A percentile compares a stretch with the other conserved stretches of the same genome.
Conservation (phyloP, 352 stramenopile species). For the Globisporangium heterothallicum region DNA sequence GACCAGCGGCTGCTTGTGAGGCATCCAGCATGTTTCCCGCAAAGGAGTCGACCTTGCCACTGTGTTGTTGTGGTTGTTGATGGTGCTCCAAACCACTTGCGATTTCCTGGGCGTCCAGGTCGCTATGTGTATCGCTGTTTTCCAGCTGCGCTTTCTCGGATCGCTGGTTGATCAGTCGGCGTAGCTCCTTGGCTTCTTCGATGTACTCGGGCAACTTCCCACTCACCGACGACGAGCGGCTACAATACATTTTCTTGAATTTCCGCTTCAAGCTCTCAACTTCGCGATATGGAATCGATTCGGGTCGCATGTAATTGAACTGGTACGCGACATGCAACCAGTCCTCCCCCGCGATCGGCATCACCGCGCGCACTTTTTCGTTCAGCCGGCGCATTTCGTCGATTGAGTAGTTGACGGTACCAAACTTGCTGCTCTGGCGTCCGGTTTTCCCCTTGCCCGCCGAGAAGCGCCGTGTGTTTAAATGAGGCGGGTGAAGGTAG, state of each 20-base stretch:
- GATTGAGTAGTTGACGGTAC: slow-evolving; percentile 61
- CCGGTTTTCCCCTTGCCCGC: slow-evolving; percentile 8
- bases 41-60: slow-evolving; percentile 2
- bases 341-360: slow-evolving; percentile 41
- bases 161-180: slow-evolving; percentile 39
- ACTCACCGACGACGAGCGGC: slow-evolving; percentile 12
- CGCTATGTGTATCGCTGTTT: slow-evolving; percentile 29
- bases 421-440: slow-evolving; percentile 53
- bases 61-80: background rate
- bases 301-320: slow-evolving; percentile 60
- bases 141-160: slow-evolving; percentile 30
- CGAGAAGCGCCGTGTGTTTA: slow-evolving; percentile 1
- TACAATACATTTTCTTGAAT: slow-evolving; percentile 73
- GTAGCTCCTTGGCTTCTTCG: slow-evolving; percentile 46
- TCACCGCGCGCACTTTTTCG: slow-evolving; percentile 48
- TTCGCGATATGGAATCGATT: slow-evolving; percentile 56
- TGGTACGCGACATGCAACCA: slow-evolving; percentile 63
- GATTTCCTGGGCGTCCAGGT: slow-evolving; percentile 17
- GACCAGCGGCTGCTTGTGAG: background rate
- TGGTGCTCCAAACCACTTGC: slow-evolving; percentile 1
- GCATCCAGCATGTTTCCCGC: background rate
- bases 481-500: background rate
- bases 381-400: slow-evolving; percentile 66
- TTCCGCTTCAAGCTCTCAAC: slow-evolving; percentile 65
- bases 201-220: slow-evolving; percentile 40